These are phyloP conservation scores for Coix lacrymajobi DNA, from an alignment of 176 grass and related monocot species.

Conservation along the genomic window DNA sequence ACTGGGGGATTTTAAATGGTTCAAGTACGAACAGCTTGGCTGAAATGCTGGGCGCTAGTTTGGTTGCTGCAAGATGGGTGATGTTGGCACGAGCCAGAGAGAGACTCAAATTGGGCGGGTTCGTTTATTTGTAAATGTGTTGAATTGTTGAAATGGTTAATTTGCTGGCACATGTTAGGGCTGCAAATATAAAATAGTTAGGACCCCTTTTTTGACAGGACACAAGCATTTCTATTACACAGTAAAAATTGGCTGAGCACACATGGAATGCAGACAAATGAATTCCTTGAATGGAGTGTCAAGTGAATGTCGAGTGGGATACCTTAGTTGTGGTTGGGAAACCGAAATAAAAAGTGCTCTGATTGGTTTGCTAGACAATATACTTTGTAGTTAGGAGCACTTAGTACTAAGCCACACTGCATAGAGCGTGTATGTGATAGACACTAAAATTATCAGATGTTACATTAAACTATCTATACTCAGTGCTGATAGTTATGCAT, in stretches of 20 bases:
- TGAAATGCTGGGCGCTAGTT: background rate
- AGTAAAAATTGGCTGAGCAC: background rate
- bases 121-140: background rate
- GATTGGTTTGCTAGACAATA: background rate
- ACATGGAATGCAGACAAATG: background rate
- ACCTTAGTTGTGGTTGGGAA: background rate
- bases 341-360: background rate
- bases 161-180: background rate
- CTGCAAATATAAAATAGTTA: slow-evolving; percentile 8
- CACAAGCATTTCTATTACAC: background rate
- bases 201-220: background rate
- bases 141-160: background rate
- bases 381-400: background rate
- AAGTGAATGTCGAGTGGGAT: slow-evolving; percentile 10
- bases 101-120: background rate
- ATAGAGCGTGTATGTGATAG: background rate
- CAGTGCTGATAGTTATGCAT: background rate
- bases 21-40: background rate
- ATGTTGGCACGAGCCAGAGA: background rate
- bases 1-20: background rate
- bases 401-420: background rate
- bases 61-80: slow-evolving; percentile 6
- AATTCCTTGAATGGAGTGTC: background rate
- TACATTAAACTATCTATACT: background rate
- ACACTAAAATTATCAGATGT: background rate